Conservation (phyloP, 129 eudicot genomes). For the Lactuca saligna region DNA sequence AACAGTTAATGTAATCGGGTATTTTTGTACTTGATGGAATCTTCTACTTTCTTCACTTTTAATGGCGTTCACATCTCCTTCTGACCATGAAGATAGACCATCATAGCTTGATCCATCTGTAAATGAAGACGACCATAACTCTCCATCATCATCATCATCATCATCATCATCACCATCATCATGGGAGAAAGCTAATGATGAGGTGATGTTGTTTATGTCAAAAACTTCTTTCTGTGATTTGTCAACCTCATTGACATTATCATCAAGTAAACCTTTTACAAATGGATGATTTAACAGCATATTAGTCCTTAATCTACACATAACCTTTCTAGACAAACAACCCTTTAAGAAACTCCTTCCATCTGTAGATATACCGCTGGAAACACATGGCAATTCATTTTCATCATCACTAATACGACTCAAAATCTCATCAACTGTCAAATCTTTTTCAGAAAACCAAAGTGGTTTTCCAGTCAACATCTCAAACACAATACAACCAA, state of each 20-base stretch:
- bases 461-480: slow-evolving; percentile 72
- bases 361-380: slow-evolving; percentile 42
- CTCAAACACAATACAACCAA: slow-evolving; percentile 67
- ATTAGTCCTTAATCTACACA: slow-evolving; percentile 57
- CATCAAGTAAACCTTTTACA: slow-evolving; percentile 46
- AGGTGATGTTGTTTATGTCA: slow-evolving; percentile 38
- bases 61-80: slow-evolving; percentile 21
- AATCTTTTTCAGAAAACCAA: slow-evolving; percentile 36
- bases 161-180: slow-evolving; percentile 45
- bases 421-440: slow-evolving; percentile 36
- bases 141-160: slow-evolving; percentile 36
- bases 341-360: slow-evolving; percentile 60
- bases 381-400: slow-evolving; percentile 35
- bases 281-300: slow-evolving; percentile 62
- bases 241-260: slow-evolving; percentile 31
- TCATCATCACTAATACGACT: slow-evolving; percentile 47
- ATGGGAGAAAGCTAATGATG: slow-evolving; percentile 26
- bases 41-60: slow-evolving; percentile 16
- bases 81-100: slow-evolving; percentile 27
- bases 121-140: slow-evolving; percentile 19
- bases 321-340: slow-evolving; percentile 59
- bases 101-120: slow-evolving; percentile 28
- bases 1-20: slow-evolving; percentile 30
- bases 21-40: slow-evolving; percentile 22
- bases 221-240: slow-evolving; percentile 28